A percentile compares a stretch with the other conserved stretches of the same genome.
Evolutionary conservation across 1,284 basidiomycete species (phyloP).

Genomic region (Cryptococcus maquisensis): DNA sequence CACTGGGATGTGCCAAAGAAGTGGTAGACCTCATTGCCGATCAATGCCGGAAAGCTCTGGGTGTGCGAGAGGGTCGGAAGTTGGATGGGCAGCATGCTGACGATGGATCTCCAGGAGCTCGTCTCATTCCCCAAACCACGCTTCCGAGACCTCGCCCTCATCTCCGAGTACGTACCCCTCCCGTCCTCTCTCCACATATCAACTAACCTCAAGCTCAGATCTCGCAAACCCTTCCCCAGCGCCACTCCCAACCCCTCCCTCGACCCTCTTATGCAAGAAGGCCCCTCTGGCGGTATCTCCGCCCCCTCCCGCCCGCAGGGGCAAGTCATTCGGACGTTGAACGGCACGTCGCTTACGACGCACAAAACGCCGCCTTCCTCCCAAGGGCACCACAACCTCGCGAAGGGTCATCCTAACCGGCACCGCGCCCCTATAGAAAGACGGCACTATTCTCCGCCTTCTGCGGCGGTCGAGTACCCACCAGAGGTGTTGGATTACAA

Average conservation of each 20-base stretch:
- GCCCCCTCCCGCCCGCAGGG: background rate
- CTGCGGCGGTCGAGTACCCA: conserved; percentile 67
- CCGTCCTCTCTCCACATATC: background rate
- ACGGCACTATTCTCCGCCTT: conserved; percentile 72
- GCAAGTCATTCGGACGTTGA: background rate
- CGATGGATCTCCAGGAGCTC: conserved; percentile 63
- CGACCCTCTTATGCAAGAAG: conserved; percentile 44
- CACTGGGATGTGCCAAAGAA: background rate
- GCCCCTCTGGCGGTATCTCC: conserved; percentile 16
- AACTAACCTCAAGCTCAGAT: background rate
- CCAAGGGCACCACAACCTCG: background rate
- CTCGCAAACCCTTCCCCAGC: conserved; percentile 21
- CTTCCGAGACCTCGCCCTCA: conserved; percentile 61
- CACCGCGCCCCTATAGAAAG: conserved; percentile 48
- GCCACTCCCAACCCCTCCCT: conserved; percentile 48
- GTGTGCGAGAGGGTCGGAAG: background rate
- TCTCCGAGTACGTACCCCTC: conserved; percentile 29
- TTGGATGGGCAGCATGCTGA: background rate
- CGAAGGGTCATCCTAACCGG: conserved; percentile 10
- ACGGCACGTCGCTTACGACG: conserved; percentile 2
- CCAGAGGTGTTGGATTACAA: conserved; percentile 95
- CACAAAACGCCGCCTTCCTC: too few relatives aligned
- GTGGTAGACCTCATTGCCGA: background rate
- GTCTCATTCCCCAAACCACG: conserved; percentile 72
- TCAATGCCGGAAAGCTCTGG: background rate